Base-by-base conservation (phyloP, 139 green algal species). In the Coelastrella sp. region DNA sequence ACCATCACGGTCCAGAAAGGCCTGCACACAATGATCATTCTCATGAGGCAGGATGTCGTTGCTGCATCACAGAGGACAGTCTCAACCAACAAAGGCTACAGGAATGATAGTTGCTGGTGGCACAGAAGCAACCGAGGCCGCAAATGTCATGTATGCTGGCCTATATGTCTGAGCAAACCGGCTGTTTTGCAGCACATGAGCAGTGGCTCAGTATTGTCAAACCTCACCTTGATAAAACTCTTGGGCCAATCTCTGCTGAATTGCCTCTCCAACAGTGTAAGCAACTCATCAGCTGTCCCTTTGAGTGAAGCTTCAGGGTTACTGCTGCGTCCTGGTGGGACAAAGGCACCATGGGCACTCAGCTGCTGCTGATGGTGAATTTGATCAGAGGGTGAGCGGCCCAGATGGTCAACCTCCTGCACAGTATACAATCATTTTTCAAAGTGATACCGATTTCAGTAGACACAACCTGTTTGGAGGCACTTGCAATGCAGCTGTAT, bases 331-430 rank as follows among this genome's bases (percentile, higher is more conserved):
- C 76, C 76, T 27, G 59, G 4, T n/a, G 76, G 76, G 27, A 83
- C 21, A 38, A 83, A 83, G 2, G 76, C 38, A 15, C 53, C 53
- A 34, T 53, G n/a, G 0, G n/a, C 32, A 11, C 50, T 53, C 59
- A 11, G 76, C 76, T 74, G 57, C 57, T 32, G 38, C 76, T 57
- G 35, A 37, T 62, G 76, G 11, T 74, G n/a, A n/a, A n/a, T n/a
- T n/a, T n/a, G 57, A 41, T 30, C 48, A 6, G 13, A 5, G 3
- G 27, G 11, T 7, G 57, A 11, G 1, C 76, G 76, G 3, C 76
- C 76, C 17, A 83, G 11, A 23, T 83, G 38, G 59, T 83, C 76
- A 27, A 83, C 76, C 17, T 83, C 76, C 76, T 83, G 76, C 75
- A 32, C 7, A 19, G 57, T 15, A 5, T 45, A 27, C n/a, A 76